A percentile compares a stretch with the other conserved stretches of the same genome.
phyloP scores from a whole-genome alignment of 805 yeast genomes.

The Pichia heedii region DNA sequence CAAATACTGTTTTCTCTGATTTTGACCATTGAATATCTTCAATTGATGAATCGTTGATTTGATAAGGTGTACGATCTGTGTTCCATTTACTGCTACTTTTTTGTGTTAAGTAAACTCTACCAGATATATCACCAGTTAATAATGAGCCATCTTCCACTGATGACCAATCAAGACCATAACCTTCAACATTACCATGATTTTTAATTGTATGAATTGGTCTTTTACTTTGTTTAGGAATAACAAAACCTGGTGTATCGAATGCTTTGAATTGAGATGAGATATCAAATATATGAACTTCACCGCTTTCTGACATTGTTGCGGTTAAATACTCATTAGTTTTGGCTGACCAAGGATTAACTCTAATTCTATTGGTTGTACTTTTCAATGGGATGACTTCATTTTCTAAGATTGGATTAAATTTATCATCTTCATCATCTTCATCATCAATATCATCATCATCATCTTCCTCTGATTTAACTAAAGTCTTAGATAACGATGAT shows the following conservation, averaged over 20 bases:
- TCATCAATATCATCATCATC: conserved; percentile 71
- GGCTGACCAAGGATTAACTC: conserved; percentile 71
- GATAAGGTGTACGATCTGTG: conserved; percentile 77
- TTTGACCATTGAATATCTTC: conserved; percentile 98
- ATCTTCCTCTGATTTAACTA: conserved; percentile 74
- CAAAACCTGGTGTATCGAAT: conserved; percentile 80
- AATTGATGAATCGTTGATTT: conserved; percentile 62
- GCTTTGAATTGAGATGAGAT: conserved; percentile 70
- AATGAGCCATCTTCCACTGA: conserved; percentile 78
- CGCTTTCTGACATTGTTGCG: conserved; percentile 83
- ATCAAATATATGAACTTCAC: conserved; percentile 83
- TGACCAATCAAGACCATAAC: conserved; percentile 96
- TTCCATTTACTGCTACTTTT: conserved; percentile 74
- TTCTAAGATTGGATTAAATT: conserved; percentile 67
- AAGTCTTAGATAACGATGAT: conserved; percentile 73
- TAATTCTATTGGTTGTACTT: conserved; percentile 80
- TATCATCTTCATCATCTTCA: conserved; percentile 56
- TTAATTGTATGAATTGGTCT: conserved; percentile 76
- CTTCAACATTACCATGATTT: conserved; percentile 91
- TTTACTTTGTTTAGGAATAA: conserved; percentile 67
- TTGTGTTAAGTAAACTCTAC: conserved; percentile 69
- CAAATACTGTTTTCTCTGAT: conserved; percentile 86
- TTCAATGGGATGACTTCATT: conserved; percentile 69
- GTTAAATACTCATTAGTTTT: conserved; percentile 73
- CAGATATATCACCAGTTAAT: conserved; percentile 82